Base-by-base conservation (phyloP, 495 filamentous ascomycete genomes). In the Talaromyces wortmannii region DNA sequence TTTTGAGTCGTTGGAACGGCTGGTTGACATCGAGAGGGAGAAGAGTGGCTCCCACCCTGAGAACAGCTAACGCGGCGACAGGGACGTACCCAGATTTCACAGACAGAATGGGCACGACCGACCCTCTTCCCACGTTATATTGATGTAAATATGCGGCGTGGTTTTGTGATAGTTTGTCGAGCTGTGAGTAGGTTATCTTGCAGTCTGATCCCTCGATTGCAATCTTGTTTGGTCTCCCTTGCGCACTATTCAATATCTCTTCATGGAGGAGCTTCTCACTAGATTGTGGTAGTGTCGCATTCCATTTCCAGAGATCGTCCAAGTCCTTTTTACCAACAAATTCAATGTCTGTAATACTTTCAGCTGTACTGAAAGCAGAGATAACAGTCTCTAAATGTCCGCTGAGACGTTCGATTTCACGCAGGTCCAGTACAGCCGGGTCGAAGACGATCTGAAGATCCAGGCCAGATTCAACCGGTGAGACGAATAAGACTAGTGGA, bases 21-120 rank as follows among this genome's bases (percentile, higher is more conserved):
- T 69, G 62, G 0, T 58, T 67, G 36, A 66, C 63, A 45, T 72
- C 70, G 61, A 75, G 71, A 1, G 49, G 45, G 11, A 55, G 18
- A 33, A 59, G 57, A 5, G 55, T 66, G 3, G 63, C 75, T 30
- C 80, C 79, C 11, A 78, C 63, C 53, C 79, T 78, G 63, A 81
- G 69, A 29, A 82, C 63, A 23, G 65, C 80, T 7, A 83, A 54
- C 0, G 79, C 65, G 0, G 77, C 74, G 31, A 83, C 68, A 16
- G 77, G 59, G 3, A 76, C 75, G 73, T 73, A 76, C 47, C 63
- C 66, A 17, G 74, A 80, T 58, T 83, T 83, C 50, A 79, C 76
- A 30, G 82, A 78, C 55, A 74, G 80, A 17, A 83, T 59, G 0
- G 79, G 77, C 11, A 83, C 68, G 7, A 73, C 55, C 11, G 58